A percentile compares a stretch with the other conserved stretches of the same genome.
phyloP scores from a whole-genome alignment of 2,329 filamentous ascomycete genomes.

The Pyricularia pennisetigena region DNA sequence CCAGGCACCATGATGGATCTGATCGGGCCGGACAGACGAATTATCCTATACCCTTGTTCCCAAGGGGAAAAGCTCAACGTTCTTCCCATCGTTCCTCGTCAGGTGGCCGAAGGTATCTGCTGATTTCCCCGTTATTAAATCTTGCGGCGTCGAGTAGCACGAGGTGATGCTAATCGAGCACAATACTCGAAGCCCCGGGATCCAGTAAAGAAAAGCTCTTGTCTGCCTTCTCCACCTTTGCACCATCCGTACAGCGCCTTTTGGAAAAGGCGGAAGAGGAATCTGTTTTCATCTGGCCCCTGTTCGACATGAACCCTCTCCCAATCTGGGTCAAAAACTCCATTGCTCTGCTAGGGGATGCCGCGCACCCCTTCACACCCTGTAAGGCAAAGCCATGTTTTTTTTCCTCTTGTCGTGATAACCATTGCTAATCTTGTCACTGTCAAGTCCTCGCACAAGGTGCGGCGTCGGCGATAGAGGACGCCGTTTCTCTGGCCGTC shows the following conservation, averaged over 20 bases:
- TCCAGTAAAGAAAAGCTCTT: background rate
- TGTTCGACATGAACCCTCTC: background rate
- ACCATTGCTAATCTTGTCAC: background rate
- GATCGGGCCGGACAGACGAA: background rate
- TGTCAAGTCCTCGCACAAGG: background rate
- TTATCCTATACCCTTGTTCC: background rate
- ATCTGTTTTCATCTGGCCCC: background rate
- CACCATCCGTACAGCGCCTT: background rate
- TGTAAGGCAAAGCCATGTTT: background rate
- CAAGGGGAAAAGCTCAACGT: background rate
- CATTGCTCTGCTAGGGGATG: conserved; percentile 53
- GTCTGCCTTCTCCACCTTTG: background rate
- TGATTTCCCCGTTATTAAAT: background rate
- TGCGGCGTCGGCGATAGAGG: background rate
- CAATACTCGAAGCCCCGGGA: background rate
- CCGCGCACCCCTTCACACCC: conserved; percentile 51
- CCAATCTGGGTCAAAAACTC: background rate
- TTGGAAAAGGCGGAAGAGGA: background rate
- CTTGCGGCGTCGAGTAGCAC: background rate
- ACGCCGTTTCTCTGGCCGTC: background rate
- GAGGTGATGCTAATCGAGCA: background rate
- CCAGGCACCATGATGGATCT: background rate
- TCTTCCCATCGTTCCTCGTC: background rate
- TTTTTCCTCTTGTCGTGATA: background rate
- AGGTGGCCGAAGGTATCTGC: background rate